phyloP scores from a whole-genome alignment of 2,329 filamentous ascomycete species.

The Metarhizium guizhouense region DNA sequence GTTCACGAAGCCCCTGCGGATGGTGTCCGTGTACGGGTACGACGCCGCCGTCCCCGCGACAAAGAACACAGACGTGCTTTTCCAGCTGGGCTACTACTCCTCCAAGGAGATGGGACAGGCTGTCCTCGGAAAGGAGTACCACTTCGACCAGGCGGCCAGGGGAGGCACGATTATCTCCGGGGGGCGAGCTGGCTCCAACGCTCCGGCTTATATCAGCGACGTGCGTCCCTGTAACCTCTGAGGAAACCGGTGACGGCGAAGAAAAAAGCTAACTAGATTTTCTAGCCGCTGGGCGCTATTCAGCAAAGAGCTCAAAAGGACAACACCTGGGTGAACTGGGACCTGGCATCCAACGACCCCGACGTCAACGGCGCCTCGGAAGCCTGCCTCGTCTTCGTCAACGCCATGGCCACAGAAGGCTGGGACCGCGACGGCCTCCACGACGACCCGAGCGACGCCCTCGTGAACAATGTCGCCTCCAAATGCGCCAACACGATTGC shows the following conservation, averaged over 20 bases:
- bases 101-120: slow-evolving; percentile 36
- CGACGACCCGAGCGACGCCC: slow-evolving; percentile 56
- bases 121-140: slow-evolving; percentile 29
- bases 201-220: slow-evolving; percentile 39
- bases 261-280: not conserved
- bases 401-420: slow-evolving; percentile 69
- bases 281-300: slow-evolving; percentile 47
- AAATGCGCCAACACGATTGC: slow-evolving; percentile 56
- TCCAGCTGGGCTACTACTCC: slow-evolving; percentile 38
- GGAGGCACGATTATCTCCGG: slow-evolving; percentile 44
- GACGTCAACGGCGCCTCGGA: slow-evolving; percentile 33
- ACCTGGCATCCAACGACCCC: slow-evolving; percentile 22
- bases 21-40: slow-evolving; percentile 52
- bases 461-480: slow-evolving; percentile 50
- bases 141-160: slow-evolving; percentile 39
- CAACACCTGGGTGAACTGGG: slow-evolving; percentile 46
- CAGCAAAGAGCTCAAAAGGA: slow-evolving; percentile 44
- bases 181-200: slow-evolving; percentile 41
- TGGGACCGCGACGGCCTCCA: slow-evolving; percentile 57
- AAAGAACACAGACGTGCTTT: slow-evolving; percentile 37
- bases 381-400: slow-evolving; percentile 76
- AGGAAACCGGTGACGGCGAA: not conserved
- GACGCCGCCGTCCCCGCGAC: slow-evolving; percentile 47
- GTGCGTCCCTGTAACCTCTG: slow-evolving; percentile 18
- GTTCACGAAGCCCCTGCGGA: slow-evolving; percentile 42